Conservation (phyloP, 805 yeast genomes). For the Zygotorulaspora danielsina region DNA sequence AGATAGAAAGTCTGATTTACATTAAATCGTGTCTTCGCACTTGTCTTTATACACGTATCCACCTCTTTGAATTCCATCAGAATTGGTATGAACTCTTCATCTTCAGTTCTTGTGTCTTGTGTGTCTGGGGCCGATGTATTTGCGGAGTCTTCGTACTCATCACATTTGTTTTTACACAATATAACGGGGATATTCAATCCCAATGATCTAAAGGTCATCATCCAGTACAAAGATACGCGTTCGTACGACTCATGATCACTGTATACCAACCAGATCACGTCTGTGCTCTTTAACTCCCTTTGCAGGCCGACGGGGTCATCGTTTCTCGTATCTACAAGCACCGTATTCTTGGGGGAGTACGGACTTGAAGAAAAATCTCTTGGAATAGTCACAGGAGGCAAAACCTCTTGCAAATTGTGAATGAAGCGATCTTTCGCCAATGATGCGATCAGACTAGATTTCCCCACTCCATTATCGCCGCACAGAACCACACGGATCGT, state of each 20-base stretch:
- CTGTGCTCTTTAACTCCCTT: conserved; percentile 74
- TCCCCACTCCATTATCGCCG: conserved; percentile 92
- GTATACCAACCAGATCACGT: conserved; percentile 91
- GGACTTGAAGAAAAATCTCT: conserved; percentile 57
- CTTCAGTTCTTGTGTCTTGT: conserved; percentile 46
- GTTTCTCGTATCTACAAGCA: conserved; percentile 75
- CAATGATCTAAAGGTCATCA: conserved; percentile 84
- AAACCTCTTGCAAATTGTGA: conserved; percentile 67
- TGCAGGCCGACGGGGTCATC: conserved; percentile 59
- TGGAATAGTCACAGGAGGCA: conserved; percentile 85
- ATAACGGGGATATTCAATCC: conserved; percentile 95
- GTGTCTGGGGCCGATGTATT: conserved; percentile 16
- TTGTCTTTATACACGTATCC: conserved; percentile 84
- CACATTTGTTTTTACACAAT: conserved; percentile 79
- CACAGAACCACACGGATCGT: conserved; percentile 80
- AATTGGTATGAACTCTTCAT: conserved; percentile 81
- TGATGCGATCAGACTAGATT: conserved; percentile 72
- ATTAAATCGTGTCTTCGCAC: conserved; percentile 78
- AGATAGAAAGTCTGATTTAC: conserved; percentile 82
- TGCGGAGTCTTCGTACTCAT: conserved; percentile 29
- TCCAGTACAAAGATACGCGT: conserved; percentile 88
- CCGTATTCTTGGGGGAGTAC: conserved; percentile 59
- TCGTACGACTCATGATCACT: conserved; percentile 94
- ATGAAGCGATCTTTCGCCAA: conserved; percentile 78
- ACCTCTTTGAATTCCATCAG: conserved; percentile 89